These are phyloP conservation scores for Breynia disticha DNA, from an alignment of 441 rosid genomes.

Conservation along the genomic window DNA sequence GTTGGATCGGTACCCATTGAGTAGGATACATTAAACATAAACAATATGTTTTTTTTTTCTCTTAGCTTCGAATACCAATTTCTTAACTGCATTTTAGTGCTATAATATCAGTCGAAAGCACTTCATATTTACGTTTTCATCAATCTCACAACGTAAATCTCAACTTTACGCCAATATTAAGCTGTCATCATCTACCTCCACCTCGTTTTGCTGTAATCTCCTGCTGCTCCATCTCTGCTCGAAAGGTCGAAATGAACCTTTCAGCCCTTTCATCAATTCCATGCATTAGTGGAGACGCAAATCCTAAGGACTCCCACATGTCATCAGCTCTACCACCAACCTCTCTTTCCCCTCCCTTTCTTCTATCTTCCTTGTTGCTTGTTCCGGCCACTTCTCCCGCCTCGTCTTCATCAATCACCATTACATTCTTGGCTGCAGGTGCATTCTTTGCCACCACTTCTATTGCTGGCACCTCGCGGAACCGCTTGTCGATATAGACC, in stretches of 20 bases:
- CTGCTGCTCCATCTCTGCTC: slow-evolving; percentile 48
- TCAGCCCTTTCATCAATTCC: slow-evolving; percentile 77
- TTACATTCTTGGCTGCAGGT: slow-evolving; percentile 1
- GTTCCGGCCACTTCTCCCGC: slow-evolving; percentile 7
- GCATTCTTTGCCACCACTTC: slow-evolving; percentile 11
- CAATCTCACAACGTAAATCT: no score
- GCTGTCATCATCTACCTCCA: slow-evolving; percentile 4
- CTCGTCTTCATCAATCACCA: slow-evolving; percentile 6
- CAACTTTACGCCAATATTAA: neutral
- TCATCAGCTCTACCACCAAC: slow-evolving; percentile 19
- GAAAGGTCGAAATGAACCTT: slow-evolving; percentile 51
- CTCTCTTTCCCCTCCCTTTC: slow-evolving; percentile 11
- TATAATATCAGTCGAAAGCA: no score
- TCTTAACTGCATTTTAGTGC: no score
- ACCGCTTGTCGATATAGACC: slow-evolving; percentile 48
- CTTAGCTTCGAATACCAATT: no score
- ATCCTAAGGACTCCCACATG: slow-evolving; percentile 48
- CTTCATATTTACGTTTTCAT: no score
- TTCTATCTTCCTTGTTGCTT: slow-evolving; percentile 15
- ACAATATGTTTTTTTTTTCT: no score
- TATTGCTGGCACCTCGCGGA: slow-evolving; percentile 21
- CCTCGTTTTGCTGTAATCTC: slow-evolving; percentile 30
- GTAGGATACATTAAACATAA: no score
- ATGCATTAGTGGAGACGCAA: slow-evolving; percentile 38
- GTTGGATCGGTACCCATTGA: no score